Evolutionary conservation across 257 asterid genomes (phyloP), one percentile per base, ranked within the genome.

Genomic region (Ilex asprella): DNA sequence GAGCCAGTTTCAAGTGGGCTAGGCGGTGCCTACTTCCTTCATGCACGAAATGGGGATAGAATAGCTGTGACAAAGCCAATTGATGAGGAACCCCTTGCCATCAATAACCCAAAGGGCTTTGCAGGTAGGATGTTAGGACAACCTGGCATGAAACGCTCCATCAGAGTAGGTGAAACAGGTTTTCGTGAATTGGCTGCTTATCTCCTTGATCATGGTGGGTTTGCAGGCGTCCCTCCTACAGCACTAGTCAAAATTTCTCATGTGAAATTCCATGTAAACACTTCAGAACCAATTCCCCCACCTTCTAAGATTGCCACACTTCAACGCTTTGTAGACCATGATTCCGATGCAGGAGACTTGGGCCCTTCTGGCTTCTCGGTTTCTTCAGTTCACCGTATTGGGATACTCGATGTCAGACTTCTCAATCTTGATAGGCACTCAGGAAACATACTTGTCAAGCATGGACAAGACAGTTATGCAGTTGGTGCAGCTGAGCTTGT

Each of bases 391-490:
- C 97, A 92, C 71, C 87, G 83, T 32, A 85, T 92, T 35, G 98
- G 97, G 43, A 88, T 92, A 68, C 76, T 92, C 27, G 98, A 92
- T 39, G 70, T 92, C 9, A 77, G 98, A 44, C 78, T 86, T 68
- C 82, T 92, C 82, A 92, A 89, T 74, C 97, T 92, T 8, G 98
- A 89, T 49, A 84, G 98, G 70, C 98, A 92, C 60, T 97, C 97
- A 0, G 98, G 98, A 54, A 92, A 92, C 64, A 81, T 92, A 69
- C 82, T 91, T 6, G 95, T 92, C 77, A 84, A 73, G 80, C 84
- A 75, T 8, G 85, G 78, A 47, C 64, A 62, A 32, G 95, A 74
- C 62, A 70, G 75, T 58, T 80, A 72, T 60, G 81, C 72, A 15
- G 73, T 67, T 47, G 87, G 79, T 32, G 75, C 73, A 12, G 82